Base-by-base conservation (phyloP, 2,329 filamentous ascomycete species). In the Fusarium metavorans region DNA sequence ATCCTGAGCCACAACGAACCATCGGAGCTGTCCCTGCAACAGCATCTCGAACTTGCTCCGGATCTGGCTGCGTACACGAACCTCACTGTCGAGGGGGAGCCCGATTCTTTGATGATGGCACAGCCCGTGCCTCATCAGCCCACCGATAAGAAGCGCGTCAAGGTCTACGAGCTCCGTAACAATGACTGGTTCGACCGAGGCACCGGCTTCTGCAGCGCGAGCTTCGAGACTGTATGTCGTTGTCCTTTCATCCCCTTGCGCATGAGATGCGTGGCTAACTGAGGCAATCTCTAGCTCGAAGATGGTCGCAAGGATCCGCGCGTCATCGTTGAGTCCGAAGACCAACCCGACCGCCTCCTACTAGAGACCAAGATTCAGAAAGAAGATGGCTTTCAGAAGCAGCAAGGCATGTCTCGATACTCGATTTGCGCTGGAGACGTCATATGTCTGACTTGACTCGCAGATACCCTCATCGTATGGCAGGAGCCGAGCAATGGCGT, bases 161-260 rank as follows among this genome's bases (percentile, higher is more conserved):
- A 99, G 88, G 97, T 99, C 82, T 99, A 99, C 85, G 97, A 98
- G 87, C 90, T 99, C 80, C 95, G 94, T 84, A 95, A 98, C 86
- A 98, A 97, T 89, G 97, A 98, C 91, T 99, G 97, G 97, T 98
- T 96, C 83, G 97, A 99, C 85, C 90, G 96, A 80, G 97, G 97
- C 75, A 99, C 97, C 57, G 97, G 97, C 73, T 98, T 98, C 84
- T 98, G 97, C 83, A 94, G 91, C 70, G 95, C 95, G 57, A 89
- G 92, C 75, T 90, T 93, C 75, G 85, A 92, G 74, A 89, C 92
- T 83, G 94, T 97, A 90, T 83, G 93, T 68, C 83, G 60, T 43
- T 63, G n/a, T 71, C 67, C 71, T 35, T 62, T 37, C 23, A 62
- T 67, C 69, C 67, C 68, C 45, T 60, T 75, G 68, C 65, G 67